These are phyloP conservation scores for Rosa persica DNA, from an alignment of 306 rosid genomes.

Conservation along the genomic window DNA sequence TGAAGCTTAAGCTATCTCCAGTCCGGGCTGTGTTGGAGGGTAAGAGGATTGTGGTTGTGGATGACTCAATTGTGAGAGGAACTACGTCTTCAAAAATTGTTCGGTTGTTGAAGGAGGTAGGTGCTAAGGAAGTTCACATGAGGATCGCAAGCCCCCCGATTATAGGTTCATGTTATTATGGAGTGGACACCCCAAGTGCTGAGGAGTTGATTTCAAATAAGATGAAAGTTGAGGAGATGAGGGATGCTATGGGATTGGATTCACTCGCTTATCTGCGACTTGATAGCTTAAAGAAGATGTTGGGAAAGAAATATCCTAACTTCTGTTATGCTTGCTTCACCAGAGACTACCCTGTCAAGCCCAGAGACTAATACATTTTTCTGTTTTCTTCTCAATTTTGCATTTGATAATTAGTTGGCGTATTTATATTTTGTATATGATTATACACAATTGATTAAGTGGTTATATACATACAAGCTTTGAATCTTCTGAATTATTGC, in stretches of 20 bases:
- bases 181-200: conserved; percentile 93
- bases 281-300: conserved; percentile 51
- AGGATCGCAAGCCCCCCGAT: conserved; percentile 93
- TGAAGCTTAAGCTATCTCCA: conserved; percentile 72
- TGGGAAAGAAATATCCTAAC: conserved; percentile 52
- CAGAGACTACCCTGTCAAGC: conserved; percentile 90
- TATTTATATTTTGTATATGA: not conserved
- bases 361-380: conserved; percentile 36
- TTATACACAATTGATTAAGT: not conserved
- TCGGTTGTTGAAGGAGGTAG: conserved; percentile 83
- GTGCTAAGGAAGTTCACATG: conserved; percentile 96
- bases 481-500: not conserved
- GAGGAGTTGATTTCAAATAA: conserved; percentile 91
- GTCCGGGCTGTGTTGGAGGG: conserved; percentile 88
- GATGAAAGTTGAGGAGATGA: conserved; percentile 80
- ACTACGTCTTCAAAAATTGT: conserved; percentile 91
- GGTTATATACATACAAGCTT: not conserved
- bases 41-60: conserved; percentile 90
- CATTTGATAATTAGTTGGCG: not conserved
- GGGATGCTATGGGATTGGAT: conserved; percentile 80
- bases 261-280: conserved; percentile 81
- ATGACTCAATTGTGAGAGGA: conserved; percentile 91
- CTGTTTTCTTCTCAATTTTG: conserved; percentile 12
- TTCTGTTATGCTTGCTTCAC: conserved; percentile 93
- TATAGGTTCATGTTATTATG: conserved; percentile 84